Evolutionary conservation across 805 yeast species (phyloP).

Genomic region (Yamadazyma phyllophila): DNA sequence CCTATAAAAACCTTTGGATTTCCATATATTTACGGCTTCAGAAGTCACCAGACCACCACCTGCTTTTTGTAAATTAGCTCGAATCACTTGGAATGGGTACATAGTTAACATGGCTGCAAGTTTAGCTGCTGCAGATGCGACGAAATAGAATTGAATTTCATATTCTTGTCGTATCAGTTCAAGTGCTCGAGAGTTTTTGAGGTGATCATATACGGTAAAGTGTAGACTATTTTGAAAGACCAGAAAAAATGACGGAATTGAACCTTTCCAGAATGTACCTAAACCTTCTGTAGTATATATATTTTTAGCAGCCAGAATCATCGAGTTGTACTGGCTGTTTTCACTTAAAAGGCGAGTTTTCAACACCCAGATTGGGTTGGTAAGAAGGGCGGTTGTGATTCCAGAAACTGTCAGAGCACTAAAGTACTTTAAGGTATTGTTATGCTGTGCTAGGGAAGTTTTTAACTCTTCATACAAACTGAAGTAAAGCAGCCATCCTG

Average conservation of each 20-base stretch:
- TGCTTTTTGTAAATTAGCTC: conserved; percentile 66
- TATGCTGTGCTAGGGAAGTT: neutral
- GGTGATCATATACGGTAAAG: conserved; percentile 77
- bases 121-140: conserved; percentile 68
- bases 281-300: conserved; percentile 58
- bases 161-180: conserved; percentile 3
- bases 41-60: conserved; percentile 22
- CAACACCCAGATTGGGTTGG: conserved; percentile 95
- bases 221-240: conserved; percentile 90
- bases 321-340: conserved; percentile 56
- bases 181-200: conserved; percentile 43
- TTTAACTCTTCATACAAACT: conserved; percentile 68
- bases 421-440: conserved; percentile 27
- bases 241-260: conserved; percentile 70
- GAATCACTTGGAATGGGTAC: conserved; percentile 82
- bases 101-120: conserved; percentile 61
- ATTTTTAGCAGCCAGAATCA: conserved; percentile 51
- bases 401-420: conserved; percentile 59
- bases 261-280: conserved; percentile 67
- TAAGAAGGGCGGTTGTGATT: conserved; percentile 63
- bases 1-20: conserved; percentile 65
- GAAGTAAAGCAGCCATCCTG: conserved; percentile 90
- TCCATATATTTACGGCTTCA: conserved; percentile 41
- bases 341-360: conserved; percentile 83
- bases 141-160: conserved; percentile 51